Evolutionary conservation across 768 basidiomycete genomes (phyloP).

Genomic region (Lenzites betulinus): DNA sequence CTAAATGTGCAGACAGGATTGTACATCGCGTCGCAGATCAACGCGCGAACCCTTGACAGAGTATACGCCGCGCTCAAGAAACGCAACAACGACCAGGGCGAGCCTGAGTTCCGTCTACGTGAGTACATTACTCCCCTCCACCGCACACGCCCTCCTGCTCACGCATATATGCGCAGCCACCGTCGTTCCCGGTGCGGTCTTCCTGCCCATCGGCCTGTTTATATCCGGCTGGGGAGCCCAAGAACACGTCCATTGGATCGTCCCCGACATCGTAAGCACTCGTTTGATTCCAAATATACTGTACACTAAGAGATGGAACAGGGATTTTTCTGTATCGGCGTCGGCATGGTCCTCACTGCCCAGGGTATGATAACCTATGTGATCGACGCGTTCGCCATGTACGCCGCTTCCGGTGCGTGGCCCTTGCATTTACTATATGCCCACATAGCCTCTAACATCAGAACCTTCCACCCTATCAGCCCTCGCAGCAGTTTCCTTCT

Average conservation of each 20-base stretch:
- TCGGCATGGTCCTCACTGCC: conserved; percentile 59
- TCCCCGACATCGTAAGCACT: conserved; percentile 62
- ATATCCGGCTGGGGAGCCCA: conserved; percentile 73
- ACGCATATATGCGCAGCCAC: conserved; percentile 41
- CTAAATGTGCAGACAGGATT: no score
- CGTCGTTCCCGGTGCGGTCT: conserved; percentile 57
- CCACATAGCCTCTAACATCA: no score
- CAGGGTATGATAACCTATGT: conserved; percentile 68
- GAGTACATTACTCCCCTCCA: conserved; percentile 27
- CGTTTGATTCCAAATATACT: no score
- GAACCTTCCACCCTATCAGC: no score
- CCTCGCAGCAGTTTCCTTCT: conserved; percentile 61
- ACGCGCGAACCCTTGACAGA: conserved; percentile 57
- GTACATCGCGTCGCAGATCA: conserved; percentile 52
- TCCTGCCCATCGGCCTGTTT: conserved; percentile 68
- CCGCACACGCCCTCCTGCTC: not conserved
- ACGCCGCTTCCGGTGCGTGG: conserved; percentile 62
- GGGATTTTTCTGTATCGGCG: no score
- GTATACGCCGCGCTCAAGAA: conserved; percentile 52
- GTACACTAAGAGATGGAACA: no score
- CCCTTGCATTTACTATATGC: not conserved
- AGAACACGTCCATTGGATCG: conserved; percentile 64
- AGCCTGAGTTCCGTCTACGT: conserved; percentile 56
- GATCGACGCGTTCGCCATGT: conserved; percentile 63
- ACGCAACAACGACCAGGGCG: conserved; percentile 54